Percentiles rank a stretch among this genome's conserved stretches.
Conservation (phyloP, 2,329 filamentous ascomycete species). For the Calonectria hongkongensis region DNA sequence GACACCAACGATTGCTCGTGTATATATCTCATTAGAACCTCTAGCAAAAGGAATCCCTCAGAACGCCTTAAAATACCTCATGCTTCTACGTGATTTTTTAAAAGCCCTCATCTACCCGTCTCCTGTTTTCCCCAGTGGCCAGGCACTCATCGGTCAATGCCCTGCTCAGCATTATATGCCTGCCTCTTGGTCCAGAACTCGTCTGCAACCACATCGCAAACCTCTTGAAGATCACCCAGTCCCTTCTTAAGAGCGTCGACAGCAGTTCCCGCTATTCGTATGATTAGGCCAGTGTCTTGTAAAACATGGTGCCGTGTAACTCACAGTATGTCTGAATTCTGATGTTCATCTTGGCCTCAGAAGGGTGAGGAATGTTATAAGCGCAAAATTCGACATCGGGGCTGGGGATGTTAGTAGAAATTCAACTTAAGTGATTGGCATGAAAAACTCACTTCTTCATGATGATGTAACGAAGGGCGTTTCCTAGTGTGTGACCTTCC, state of each 20-base stretch:
- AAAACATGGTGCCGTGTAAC: slow-evolving; percentile 55
- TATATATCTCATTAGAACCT: slow-evolving; percentile 60
- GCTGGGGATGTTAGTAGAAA: slow-evolving; percentile 68
- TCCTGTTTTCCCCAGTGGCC: slow-evolving; percentile 6
- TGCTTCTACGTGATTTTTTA: slow-evolving; percentile 50
- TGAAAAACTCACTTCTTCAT: slow-evolving; percentile 92
- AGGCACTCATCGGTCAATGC: slow-evolving; percentile 55
- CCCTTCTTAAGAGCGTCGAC: slow-evolving; percentile 93
- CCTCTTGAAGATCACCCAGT: slow-evolving; percentile 88
- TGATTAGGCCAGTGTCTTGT: slow-evolving; percentile 26
- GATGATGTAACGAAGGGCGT: slow-evolving; percentile 94
- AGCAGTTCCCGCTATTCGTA: slow-evolving; percentile 81
- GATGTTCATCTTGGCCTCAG: slow-evolving; percentile 96
- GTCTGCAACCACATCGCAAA: slow-evolving; percentile 95
- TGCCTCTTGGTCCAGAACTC: slow-evolving; percentile 82
- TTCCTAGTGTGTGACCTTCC: slow-evolving; percentile 96
- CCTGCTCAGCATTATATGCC: slow-evolving; percentile 59
- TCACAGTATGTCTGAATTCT: slow-evolving; percentile 97
- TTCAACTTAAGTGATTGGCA: background rate
- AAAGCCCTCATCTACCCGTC: slow-evolving; percentile 31
- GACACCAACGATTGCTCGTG: slow-evolving; percentile 55
- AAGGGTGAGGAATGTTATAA: slow-evolving; percentile 97
- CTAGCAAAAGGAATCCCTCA: slow-evolving; percentile 54
- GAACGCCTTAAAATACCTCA: slow-evolving; percentile 58
- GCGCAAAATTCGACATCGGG: slow-evolving; percentile 98